Base-by-base conservation (phyloP, 768 basidiomycete genomes). In the Gelatoporia subvermispora region DNA sequence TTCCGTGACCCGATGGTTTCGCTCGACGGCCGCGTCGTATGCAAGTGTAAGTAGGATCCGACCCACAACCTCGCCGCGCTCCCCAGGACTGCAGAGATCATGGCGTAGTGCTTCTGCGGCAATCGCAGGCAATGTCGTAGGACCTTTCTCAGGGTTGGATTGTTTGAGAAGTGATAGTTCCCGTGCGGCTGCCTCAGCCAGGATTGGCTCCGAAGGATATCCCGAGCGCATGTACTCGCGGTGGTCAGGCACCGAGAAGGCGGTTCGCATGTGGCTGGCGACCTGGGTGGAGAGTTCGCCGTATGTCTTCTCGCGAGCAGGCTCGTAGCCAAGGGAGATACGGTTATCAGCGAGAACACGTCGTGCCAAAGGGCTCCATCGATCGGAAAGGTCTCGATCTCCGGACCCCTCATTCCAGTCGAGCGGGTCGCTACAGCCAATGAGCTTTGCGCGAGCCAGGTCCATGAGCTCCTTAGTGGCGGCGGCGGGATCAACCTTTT, bases 131-230 rank as follows among this genome's bases (percentile, higher is more conserved):
- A n/a, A n/a, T n/a, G n/a, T n/a, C n/a, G n/a, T n/a, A n/a, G n/a
- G n/a, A n/a, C n/a, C n/a, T n/a, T n/a, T n/a, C n/a, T n/a, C n/a
- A n/a, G n/a, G n/a, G n/a, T n/a, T n/a, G n/a, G n/a, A n/a, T 20
- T 13, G 21, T 10, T 3, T 43, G 4, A 8, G 42, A 18, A 31
- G 28, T 46, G 24, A 35, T 25, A 56, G 36, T 23, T 49, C 48
- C 20, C 44, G 52, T 8, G 50, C 51, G 13, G 66, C 65, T 24
- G 63, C 68, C 48, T 67, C 63, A 5, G 67, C 67, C 3, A 68
- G 60, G 21, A 69, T 45, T 16, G 66, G 65, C 56, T 69, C 68
- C 15, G 67, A 67, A 8, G 67, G 55, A 38, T 63, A 65, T 17
- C 64, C 63, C 22, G 65, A 57, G 13, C 47, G 48, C 31, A 68